phyloP scores from a whole-genome alignment of 495 filamentous ascomycete species.

The Trichocladium antarcticum region DNA sequence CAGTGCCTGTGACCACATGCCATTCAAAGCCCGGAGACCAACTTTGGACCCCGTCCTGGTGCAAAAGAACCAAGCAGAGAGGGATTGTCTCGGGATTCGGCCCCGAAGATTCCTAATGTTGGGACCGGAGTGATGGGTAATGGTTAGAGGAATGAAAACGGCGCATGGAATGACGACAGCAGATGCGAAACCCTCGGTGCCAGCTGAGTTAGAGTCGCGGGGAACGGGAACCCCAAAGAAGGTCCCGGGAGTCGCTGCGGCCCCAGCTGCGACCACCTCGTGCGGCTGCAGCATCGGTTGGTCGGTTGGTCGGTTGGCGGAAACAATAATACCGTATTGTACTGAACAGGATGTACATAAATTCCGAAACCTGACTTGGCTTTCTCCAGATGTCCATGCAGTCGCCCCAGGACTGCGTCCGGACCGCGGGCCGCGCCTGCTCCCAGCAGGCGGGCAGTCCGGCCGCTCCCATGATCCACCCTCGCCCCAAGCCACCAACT shows the following conservation, averaged over 20 bases:
- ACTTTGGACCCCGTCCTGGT: too few relatives aligned
- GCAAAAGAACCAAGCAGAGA: too few relatives aligned
- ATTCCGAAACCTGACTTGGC: conserved; percentile 7
- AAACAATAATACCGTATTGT: too few relatives aligned
- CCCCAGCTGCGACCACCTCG: conserved; percentile 21
- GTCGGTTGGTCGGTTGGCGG: too few relatives aligned
- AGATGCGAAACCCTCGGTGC: too few relatives aligned
- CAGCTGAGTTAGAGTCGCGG: not conserved
- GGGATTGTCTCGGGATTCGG: not conserved
- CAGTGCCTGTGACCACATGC: too few relatives aligned
- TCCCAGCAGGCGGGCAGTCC: conserved; percentile 9
- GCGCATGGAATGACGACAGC: not conserved
- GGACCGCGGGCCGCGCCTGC: conserved; percentile 4
- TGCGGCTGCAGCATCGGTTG: conserved; percentile 3
- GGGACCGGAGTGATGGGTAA: too few relatives aligned
- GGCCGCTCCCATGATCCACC: conserved; percentile 8
- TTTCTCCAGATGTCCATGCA: not conserved
- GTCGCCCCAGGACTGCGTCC: not conserved
- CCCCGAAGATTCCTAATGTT: too few relatives aligned
- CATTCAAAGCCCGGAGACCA: too few relatives aligned
- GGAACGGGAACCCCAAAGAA: not conserved
- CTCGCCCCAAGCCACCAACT: conserved; percentile 8
- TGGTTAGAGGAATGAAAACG: not conserved
- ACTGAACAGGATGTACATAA: too few relatives aligned
- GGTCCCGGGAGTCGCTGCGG: conserved; percentile 15